phyloP scores from a whole-genome alignment of 2,329 filamentous ascomycete genomes.

The Colletotrichum aenigma region DNA sequence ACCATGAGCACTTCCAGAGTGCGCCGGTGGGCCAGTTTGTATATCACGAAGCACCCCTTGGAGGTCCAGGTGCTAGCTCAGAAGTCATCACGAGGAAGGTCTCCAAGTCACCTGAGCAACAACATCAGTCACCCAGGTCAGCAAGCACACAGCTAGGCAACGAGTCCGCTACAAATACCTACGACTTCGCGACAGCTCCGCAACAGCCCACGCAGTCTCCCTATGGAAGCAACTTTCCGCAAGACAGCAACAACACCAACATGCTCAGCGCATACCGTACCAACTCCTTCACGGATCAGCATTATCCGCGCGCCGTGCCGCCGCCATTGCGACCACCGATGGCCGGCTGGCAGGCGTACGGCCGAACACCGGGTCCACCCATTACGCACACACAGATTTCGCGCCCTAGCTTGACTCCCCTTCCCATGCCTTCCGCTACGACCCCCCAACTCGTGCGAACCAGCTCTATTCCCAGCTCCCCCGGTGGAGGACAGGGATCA shows the following conservation, averaged over 20 bases:
- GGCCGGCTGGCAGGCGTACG: constrained; percentile 47
- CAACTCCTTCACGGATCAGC: constrained; percentile 51
- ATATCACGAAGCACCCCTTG: constrained; percentile 39
- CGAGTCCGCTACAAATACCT: constrained; percentile 57
- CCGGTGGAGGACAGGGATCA: constrained; percentile 43
- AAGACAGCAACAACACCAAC: constrained; percentile 48
- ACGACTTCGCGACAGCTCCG: constrained; percentile 60
- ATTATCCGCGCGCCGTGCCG: constrained; percentile 42
- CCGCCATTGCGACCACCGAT: constrained; percentile 41
- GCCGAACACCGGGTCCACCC: constrained; percentile 32
- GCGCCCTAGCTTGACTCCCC: constrained; percentile 50
- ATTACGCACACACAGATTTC: constrained; percentile 48
- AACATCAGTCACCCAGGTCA: constrained; percentile 39
- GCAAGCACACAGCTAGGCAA: constrained; percentile 31
- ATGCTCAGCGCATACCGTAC: constrained; percentile 63
- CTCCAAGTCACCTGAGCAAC: constrained; percentile 47
- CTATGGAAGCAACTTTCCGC: constrained; percentile 43
- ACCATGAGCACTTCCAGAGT: constrained; percentile 58
- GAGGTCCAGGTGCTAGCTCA: constrained; percentile 35
- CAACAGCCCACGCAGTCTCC: constrained; percentile 26
- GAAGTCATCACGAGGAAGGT: constrained; percentile 45
- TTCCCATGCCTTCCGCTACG: constrained; percentile 50
- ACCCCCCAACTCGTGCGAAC: constrained; percentile 59
- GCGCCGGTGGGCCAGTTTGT: constrained; percentile 50
- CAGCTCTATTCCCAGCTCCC: constrained; percentile 52